phyloP scores from a whole-genome alignment of 2,329 filamentous ascomycete genomes.

The Rasamsonia emersonii region DNA sequence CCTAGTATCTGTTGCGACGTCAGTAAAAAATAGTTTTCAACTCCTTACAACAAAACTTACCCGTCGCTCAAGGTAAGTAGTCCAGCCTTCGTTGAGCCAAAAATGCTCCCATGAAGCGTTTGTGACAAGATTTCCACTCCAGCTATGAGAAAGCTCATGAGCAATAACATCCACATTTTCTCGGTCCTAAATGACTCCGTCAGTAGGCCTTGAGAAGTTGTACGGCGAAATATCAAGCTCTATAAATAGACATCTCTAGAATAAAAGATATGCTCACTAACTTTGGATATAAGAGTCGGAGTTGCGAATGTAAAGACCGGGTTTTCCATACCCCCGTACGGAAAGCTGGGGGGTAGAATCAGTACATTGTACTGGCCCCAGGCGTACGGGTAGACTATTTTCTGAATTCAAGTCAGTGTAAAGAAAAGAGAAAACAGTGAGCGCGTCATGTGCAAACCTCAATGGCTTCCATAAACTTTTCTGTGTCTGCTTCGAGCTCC shows the following conservation, averaged over 20 bases:
- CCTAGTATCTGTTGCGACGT: slow-evolving; percentile 27
- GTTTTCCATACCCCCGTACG: slow-evolving; percentile 79
- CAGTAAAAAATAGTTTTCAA: slow-evolving; percentile 8
- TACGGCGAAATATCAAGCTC: too few species aligned
- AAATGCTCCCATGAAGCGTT: slow-evolving; percentile 47
- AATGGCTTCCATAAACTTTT: slow-evolving; percentile 72
- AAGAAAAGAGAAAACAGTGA: too few species aligned
- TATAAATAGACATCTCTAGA: too few species aligned
- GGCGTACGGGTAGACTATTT: slow-evolving; percentile 72
- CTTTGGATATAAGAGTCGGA: slow-evolving; percentile 83
- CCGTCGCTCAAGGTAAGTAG: slow-evolving; percentile 83
- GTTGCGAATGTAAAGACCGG: slow-evolving; percentile 93
- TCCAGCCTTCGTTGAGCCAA: slow-evolving; percentile 74
- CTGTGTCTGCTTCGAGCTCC: slow-evolving; percentile 86
- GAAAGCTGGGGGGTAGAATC: slow-evolving; percentile 81
- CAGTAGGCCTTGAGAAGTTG: too few species aligned
- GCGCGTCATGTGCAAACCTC: slow-evolving; percentile 38
- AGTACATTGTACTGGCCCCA: slow-evolving; percentile 96
- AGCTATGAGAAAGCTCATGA: slow-evolving; percentile 67
- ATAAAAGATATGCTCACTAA: slow-evolving; percentile 8
- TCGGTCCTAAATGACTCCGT: slow-evolving; percentile 49
- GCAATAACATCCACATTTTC: slow-evolving; percentile 96
- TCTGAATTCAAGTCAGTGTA: slow-evolving; percentile 22
- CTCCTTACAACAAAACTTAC: slow-evolving; percentile 15
- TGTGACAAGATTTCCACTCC: slow-evolving; percentile 71